phyloP scores from a whole-genome alignment of 2,329 filamentous ascomycete genomes.

The Penicillium palitans region DNA sequence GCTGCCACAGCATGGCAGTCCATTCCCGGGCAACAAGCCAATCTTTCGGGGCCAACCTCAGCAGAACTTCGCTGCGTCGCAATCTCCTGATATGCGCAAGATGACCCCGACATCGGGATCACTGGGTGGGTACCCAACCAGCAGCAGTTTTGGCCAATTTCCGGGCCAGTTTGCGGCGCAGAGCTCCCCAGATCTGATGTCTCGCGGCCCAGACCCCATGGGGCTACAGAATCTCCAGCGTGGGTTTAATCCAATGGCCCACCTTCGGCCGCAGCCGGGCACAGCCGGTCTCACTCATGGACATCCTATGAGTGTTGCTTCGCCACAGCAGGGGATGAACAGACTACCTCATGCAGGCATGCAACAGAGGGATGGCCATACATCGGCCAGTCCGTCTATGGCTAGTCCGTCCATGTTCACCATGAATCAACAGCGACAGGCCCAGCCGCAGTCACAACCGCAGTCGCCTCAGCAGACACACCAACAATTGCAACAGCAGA shows the following conservation, averaged over 20 bases:
- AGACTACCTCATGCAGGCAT: conserved; percentile 27
- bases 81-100: conserved; percentile 37
- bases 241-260: conserved; percentile 34
- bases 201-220: conserved; percentile 31
- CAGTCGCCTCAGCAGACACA: conserved; percentile 32
- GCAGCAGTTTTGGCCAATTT: conserved; percentile 30
- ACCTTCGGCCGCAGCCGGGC: conserved; percentile 29
- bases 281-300: conserved; percentile 31
- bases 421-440: conserved; percentile 23
- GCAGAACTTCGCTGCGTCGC: conserved; percentile 24
- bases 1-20: conserved; percentile 30
- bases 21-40: conserved; percentile 29
- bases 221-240: conserved; percentile 34
- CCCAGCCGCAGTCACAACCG: conserved; percentile 26
- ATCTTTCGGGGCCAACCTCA: conserved; percentile 32
- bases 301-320: conserved; percentile 32
- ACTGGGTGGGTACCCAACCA: conserved; percentile 33
- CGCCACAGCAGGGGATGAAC: conserved; percentile 35
- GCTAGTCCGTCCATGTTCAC: conserved; percentile 27
- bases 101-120: conserved; percentile 35
- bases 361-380: conserved; percentile 24
- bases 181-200: conserved; percentile 32
- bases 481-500: conserved; percentile 23
- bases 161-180: conserved; percentile 32
- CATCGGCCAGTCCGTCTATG: conserved; percentile 25